Percentiles rank a stretch among this genome's conserved stretches.
phyloP scores from a whole-genome alignment of 2,329 filamentous ascomycete genomes.

The Xylaria multiplex region DNA sequence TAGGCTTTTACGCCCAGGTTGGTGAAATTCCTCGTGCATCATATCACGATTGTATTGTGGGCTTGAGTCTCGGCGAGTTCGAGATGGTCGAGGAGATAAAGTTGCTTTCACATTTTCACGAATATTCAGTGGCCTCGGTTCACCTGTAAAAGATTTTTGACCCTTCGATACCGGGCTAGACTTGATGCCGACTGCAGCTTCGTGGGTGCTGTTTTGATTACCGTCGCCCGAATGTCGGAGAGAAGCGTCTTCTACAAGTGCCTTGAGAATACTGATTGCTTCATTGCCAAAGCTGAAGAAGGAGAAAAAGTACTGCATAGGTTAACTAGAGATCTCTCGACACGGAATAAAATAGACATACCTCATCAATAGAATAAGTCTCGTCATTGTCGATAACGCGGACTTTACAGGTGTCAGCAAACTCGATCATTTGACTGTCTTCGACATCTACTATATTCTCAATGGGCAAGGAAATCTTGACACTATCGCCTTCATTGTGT shows the following conservation, averaged over 20 bases:
- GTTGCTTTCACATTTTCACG: slow-evolving; percentile 71
- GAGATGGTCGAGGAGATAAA: slow-evolving; percentile 62
- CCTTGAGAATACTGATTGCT: slow-evolving; percentile 80
- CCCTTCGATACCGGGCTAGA: slow-evolving; percentile 33
- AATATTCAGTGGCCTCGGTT: slow-evolving; percentile 55
- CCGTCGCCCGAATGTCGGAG: slow-evolving; percentile 53
- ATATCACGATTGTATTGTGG: slow-evolving; percentile 66
- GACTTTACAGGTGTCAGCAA: slow-evolving; percentile 93
- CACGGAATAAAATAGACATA: slow-evolving; percentile 47
- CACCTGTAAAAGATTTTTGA: slow-evolving; percentile 27
- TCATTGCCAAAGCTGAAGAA: slow-evolving; percentile 90
- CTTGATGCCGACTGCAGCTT: slow-evolving; percentile 16
- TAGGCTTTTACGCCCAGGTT: slow-evolving; percentile 60
- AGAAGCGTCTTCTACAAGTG: slow-evolving; percentile 73
- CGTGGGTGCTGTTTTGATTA: slow-evolving; percentile 21
- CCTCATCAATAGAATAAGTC: slow-evolving; percentile 94
- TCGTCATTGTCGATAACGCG: slow-evolving; percentile 93
- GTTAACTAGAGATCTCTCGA: slow-evolving; percentile 41
- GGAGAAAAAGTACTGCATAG: slow-evolving; percentile 89
- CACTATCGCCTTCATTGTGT: slow-evolving; percentile 95
- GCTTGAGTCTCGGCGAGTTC: slow-evolving; percentile 56
- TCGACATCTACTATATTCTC: slow-evolving; percentile 92
- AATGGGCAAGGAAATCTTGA: slow-evolving; percentile 93
- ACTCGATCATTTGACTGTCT: slow-evolving; percentile 88
- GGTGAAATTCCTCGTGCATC: slow-evolving; percentile 61